Evolutionary conservation across 2,329 filamentous ascomycete species (phyloP), one percentile per base, ranked within the genome.

Genomic region (Meredithiella fracta): DNA sequence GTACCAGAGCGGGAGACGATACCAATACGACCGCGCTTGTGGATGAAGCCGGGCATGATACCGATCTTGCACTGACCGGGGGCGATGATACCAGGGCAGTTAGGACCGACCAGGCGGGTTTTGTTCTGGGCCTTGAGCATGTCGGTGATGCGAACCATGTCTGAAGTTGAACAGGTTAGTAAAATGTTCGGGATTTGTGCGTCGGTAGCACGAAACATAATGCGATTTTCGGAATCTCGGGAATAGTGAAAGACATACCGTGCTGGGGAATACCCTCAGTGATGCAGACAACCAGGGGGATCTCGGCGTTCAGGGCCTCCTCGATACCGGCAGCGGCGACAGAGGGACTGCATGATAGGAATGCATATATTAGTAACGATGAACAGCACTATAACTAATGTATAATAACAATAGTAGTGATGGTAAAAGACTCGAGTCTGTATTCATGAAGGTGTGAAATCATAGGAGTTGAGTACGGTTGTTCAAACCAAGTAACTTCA

Each of bases 1-100:
- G 92, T 98, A 67, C 92, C 92, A 67, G 92, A 97, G 66, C 92
- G 86, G 65, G 90, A 96, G 72, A 98, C 92, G 71, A 98, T 97
- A 68, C 92, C 92, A 68, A 98, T 90, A 70, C 92, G 90, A 65
- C 92, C 92, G 72, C 90, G 88, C 82, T 97, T 97, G 83, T 98
- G 92, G 76, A 98, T 97, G 79, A 97, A 96, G 66, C 92, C 92
- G 62, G 92, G 69, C 92, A 98, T 97, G 76, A 98, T 98, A 69
- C 92, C 92, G 68, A 98, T 97, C 78, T 98, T 98, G 82, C 92
- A 98, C 81, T 94, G 91, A 65, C 91, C 92, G 60, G 80, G 80
- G 56, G 78, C 91, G 72, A 97, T 97, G 73, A 97, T 91, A 70
- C 91, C 92, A 62, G 92, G 92, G 78, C 92, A 98, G 78, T 97